A percentile compares a stretch with the other conserved stretches of the same genome.
These are phyloP conservation scores for Pyricularia pennisetigena DNA, from an alignment of 2,329 filamentous ascomycete genomes.

Conservation along the genomic window DNA sequence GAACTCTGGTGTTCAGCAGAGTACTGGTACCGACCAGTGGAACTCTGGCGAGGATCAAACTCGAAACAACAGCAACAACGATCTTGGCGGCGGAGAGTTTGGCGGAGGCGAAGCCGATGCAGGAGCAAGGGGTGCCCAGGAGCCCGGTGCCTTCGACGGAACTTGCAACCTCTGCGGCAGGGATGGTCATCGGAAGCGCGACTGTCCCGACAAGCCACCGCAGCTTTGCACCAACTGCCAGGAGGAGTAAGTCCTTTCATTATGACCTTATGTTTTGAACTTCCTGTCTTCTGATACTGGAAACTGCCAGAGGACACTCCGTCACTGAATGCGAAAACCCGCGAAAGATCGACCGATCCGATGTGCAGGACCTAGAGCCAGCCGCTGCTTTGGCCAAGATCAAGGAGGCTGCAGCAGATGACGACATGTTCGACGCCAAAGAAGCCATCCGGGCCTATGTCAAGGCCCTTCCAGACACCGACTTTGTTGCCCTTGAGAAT, in stretches of 20 bases:
- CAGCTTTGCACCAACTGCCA: conserved; percentile 49
- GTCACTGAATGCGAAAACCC: conserved; percentile 46
- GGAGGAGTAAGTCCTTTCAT: conserved; percentile 32
- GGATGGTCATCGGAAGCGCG: conserved; percentile 40
- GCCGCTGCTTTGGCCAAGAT: conserved; percentile 52
- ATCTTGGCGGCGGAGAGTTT: conserved; percentile 14
- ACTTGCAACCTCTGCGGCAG: conserved; percentile 31
- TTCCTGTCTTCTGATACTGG: background rate
- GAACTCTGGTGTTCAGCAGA: background rate
- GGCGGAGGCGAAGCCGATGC: conserved; percentile 50
- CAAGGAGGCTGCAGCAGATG: conserved; percentile 36
- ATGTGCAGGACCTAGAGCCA: conserved; percentile 34
- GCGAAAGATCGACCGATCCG: conserved; percentile 45
- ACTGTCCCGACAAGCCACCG: conserved; percentile 32
- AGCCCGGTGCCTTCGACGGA: conserved; percentile 19
- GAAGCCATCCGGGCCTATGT: conserved; percentile 48
- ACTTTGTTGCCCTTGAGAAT: conserved; percentile 50
- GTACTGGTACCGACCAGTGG: background rate
- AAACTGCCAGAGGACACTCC: conserved; percentile 37
- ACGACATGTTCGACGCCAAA: conserved; percentile 55
- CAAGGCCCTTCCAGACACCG: conserved; percentile 47
- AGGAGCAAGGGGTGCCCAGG: conserved; percentile 46
- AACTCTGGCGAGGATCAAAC: conserved; percentile 5
- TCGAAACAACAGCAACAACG: conserved; percentile 7
- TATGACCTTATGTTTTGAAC: background rate